Evolutionary conservation across 176 grass and related monocot species (phyloP).

Genomic region (Aegilops umbellulata): DNA sequence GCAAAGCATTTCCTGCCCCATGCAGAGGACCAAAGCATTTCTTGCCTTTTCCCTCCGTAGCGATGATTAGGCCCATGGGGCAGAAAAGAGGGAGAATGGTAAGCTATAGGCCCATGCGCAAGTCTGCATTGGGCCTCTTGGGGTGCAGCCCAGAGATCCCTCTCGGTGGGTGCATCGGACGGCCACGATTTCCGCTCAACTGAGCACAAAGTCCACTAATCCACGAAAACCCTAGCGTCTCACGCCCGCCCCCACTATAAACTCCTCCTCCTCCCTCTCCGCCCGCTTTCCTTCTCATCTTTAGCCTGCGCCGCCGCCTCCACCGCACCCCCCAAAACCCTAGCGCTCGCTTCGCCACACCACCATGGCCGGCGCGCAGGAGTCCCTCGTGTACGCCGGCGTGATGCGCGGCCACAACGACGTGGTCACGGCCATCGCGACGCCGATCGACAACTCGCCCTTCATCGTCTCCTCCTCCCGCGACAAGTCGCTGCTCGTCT

Average conservation of each 20-base stretch:
- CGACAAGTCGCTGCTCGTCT: conserved; percentile 92
- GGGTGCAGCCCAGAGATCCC: not conserved
- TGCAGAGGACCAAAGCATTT: not conserved
- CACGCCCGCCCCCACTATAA: conserved; percentile 4
- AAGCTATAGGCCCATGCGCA: not conserved
- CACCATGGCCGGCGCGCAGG: conserved; percentile 55
- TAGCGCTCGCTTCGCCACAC: not conserved
- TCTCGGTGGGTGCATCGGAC: not conserved
- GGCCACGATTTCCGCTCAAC: conserved; percentile 15
- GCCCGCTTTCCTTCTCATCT: not conserved
- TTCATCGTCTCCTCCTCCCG: conserved; percentile 90
- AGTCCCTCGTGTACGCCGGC: conserved; percentile 69
- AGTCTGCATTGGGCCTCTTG: not conserved
- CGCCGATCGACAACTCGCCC: conserved; percentile 75
- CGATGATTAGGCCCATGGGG: no score
- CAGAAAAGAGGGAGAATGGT: no score
- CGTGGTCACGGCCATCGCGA: conserved; percentile 71
- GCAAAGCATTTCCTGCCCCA: not conserved
- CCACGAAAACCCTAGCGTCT: conserved; percentile 37
- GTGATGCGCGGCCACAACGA: conserved; percentile 79
- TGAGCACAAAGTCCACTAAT: not conserved
- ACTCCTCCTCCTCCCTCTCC: not conserved
- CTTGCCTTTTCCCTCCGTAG: not conserved
- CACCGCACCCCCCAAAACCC: not conserved
- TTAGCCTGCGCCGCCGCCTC: conserved; percentile 18